Conservation (phyloP, 1,139 yeast genomes). For the Candida sp. region DNA sequence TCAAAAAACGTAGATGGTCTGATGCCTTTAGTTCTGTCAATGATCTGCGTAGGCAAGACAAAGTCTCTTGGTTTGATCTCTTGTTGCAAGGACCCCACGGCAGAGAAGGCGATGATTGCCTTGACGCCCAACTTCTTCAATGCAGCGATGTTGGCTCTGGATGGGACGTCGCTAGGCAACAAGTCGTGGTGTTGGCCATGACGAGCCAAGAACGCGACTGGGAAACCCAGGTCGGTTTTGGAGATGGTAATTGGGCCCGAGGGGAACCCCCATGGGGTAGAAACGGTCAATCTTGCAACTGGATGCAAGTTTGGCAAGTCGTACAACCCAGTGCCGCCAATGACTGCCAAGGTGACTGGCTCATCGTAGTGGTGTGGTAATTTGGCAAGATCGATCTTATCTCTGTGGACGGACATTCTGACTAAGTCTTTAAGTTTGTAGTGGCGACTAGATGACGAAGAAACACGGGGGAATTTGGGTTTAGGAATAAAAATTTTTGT, state of each 20-base stretch:
- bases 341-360: slow-evolving; percentile 76
- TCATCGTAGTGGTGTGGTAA: slow-evolving; percentile 46
- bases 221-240: slow-evolving; percentile 73
- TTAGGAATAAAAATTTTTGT: neutral
- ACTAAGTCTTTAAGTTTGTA: neutral
- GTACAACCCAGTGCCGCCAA: slow-evolving; percentile 99
- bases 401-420: slow-evolving; percentile 43
- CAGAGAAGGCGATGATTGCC: slow-evolving; percentile 90
- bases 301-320: slow-evolving; percentile 82
- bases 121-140: slow-evolving; percentile 85
- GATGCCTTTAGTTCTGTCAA: slow-evolving; percentile 96
- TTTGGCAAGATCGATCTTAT: slow-evolving; percentile 23
- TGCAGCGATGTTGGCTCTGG: slow-evolving; percentile 95
- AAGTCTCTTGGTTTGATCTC: slow-evolving; percentile 94
- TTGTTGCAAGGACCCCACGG: slow-evolving; percentile 93
- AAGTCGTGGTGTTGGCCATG: slow-evolving; percentile 92
- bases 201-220: slow-evolving; percentile 93
- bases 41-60: slow-evolving; percentile 92
- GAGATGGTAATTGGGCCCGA: slow-evolving; percentile 94
- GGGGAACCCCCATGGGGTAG: slow-evolving; percentile 98
- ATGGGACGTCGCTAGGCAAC: slow-evolving; percentile 92
- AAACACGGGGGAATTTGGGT: neutral
- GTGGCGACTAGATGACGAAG: neutral
- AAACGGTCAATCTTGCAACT: slow-evolving; percentile 77
- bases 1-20: slow-evolving; percentile 92